Base-by-base conservation (phyloP, 2,329 filamentous ascomycete genomes). In the Tolypocladium ovalisporum region DNA sequence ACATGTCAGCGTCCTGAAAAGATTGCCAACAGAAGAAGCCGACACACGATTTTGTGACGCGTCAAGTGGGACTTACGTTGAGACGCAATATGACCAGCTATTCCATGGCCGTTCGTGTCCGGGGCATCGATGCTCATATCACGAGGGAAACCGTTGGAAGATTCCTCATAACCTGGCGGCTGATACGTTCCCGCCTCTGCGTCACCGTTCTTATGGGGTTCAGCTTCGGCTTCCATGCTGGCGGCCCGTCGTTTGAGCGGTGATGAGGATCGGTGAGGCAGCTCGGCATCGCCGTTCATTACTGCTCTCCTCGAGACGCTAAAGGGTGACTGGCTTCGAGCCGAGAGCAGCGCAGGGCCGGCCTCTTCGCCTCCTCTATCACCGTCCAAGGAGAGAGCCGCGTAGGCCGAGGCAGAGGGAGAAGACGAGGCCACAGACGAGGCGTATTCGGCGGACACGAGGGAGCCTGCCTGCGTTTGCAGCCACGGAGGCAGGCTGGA, bases 241-340 rank as follows among this genome's bases (percentile, higher is more conserved):
- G 81, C 84, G 39, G 83, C 83, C 61, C 79, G 78, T 66, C 84
- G 77, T 71, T 87, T 87, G 57, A 86, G 70, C 9, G 84, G 84
- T 24, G 84, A 87, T 34, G 83, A 85, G 24, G 84, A 84, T 63
- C 84, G 78, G 51, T 85, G 79, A 58, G 79, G 76, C 29, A 77
- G 66, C 60, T 85, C 80, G 62, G 78, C 75, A 69, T 82, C 79
- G 62, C 79, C 82, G 61, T 81, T 80, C 80, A 85, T 84, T 59
- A 85, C 77, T 63, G 75, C 78, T 61, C 80, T 76, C 63, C 77
- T 76, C 39, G 78, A 73, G 54, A 76, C 70, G 61, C 76, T 75
- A 63, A 78, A 75, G 39, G 82, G 79, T 57, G 82, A 83, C 67
- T 77, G 76, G 68, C 75, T 78, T 67, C 78, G 74, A 58, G 71